Evolutionary conservation across 2,329 filamentous ascomycete species (phyloP).

Genomic region (Escovopsis sp.): DNA sequence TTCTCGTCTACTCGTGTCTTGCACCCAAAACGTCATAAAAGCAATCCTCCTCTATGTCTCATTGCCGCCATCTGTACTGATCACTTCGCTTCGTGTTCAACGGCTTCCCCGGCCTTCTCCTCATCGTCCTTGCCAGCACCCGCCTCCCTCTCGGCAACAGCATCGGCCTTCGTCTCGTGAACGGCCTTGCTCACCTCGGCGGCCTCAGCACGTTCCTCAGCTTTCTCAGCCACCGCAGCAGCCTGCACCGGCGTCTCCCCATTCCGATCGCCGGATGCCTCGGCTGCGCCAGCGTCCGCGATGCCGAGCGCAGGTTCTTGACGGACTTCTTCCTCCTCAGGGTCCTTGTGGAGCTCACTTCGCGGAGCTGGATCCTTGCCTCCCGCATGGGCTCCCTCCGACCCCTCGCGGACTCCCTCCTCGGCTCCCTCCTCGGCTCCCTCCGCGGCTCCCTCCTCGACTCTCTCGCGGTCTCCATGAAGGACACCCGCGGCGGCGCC

Average conservation of each 20-base stretch:
- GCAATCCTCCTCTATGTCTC: constrained; percentile 1
- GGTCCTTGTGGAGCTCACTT: not conserved
- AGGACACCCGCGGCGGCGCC: no score
- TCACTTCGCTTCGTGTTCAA: constrained; percentile 12
- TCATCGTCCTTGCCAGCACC: constrained; percentile 17
- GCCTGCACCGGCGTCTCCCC: not conserved
- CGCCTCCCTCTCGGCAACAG: constrained; percentile 10
- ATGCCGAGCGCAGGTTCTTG: constrained; percentile 1
- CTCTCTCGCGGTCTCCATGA: no score
- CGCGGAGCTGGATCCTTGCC: no score
- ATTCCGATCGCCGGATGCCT: not conserved
- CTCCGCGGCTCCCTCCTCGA: no score
- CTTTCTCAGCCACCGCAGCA: not conserved
- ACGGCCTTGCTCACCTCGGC: constrained; percentile 1
- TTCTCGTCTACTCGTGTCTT: no score
- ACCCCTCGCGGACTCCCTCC: no score
- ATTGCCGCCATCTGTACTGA: not conserved
- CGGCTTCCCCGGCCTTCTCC: constrained; percentile 19
- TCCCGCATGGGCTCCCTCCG: no score
- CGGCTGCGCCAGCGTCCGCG: not conserved
- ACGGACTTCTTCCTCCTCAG: not conserved
- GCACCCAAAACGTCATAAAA: no score
- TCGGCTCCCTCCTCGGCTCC: no score
- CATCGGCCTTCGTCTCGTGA: constrained; percentile 21
- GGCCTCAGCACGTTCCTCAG: constrained; percentile 1